phyloP scores from a whole-genome alignment of 257 asterid species.

The Nicotiana undulata region DNA sequence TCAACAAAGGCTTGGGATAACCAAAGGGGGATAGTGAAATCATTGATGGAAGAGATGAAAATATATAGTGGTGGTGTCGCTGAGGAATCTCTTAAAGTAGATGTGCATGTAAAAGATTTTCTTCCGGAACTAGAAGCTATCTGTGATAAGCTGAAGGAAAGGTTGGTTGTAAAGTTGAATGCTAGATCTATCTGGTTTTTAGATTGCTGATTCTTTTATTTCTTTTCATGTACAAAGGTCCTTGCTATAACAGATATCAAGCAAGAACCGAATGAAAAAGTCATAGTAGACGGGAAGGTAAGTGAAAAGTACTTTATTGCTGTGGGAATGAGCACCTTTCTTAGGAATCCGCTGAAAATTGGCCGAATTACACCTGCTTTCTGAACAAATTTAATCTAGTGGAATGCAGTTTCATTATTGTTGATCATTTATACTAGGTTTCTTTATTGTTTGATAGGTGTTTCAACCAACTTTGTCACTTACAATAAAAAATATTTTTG shows the following conservation, averaged over 20 bases:
- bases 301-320: background rate
- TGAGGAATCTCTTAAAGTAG: constrained; percentile 42
- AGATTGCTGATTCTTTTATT: constrained; percentile 16
- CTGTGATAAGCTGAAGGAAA: constrained; percentile 75
- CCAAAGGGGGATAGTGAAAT: constrained; percentile 49
- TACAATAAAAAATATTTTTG: background rate
- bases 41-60: constrained; percentile 36
- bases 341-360: background rate
- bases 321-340: background rate
- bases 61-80: constrained; percentile 26
- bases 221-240: constrained; percentile 47
- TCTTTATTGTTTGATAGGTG: background rate
- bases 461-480: background rate
- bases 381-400: background rate
- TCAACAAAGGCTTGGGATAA: constrained; percentile 83
- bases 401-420: background rate
- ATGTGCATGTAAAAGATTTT: constrained; percentile 65
- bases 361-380: background rate
- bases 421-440: background rate
- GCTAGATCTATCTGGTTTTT: constrained; percentile 17
- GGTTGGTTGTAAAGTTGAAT: constrained; percentile 34
- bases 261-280: constrained; percentile 63
- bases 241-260: constrained; percentile 78
- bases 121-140: constrained; percentile 70
- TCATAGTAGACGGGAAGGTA: constrained; percentile 67